Conservation (phyloP, 441 rosid genomes). For the Lepidium campestre region DNA sequence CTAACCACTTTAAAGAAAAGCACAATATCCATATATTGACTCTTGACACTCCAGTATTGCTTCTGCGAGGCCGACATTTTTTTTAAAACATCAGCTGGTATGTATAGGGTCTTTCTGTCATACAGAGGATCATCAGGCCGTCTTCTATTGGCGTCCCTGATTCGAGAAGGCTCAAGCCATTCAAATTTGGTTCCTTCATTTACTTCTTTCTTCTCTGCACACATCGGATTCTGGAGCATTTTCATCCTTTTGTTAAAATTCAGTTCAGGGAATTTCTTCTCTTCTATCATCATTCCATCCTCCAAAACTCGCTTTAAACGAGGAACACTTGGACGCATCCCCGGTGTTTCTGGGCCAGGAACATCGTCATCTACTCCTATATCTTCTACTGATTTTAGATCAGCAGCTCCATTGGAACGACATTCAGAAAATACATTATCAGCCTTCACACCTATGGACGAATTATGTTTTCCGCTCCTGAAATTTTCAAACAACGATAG, state of each 20-base stretch:
- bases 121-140: conserved; percentile 76
- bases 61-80: conserved; percentile 93
- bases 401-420: conserved; percentile 7
- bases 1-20: conserved; percentile 99
- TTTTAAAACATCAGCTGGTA: conserved; percentile 66
- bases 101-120: conserved; percentile 67
- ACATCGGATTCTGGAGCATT: conserved; percentile 38
- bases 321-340: conserved; percentile 46
- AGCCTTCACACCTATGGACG: background rate
- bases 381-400: conserved; percentile 14
- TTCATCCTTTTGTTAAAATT: conserved; percentile 55
- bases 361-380: conserved; percentile 35
- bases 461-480: conserved; percentile 6
- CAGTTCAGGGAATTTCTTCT: conserved; percentile 27
- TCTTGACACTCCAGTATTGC: conserved; percentile 86
- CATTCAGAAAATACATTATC: background rate
- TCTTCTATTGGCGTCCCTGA: conserved; percentile 77
- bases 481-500: background rate
- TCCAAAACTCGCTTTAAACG: conserved; percentile 68
- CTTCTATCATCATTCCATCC: conserved; percentile 32
- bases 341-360: conserved; percentile 78
- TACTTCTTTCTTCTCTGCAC: conserved; percentile 36
- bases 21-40: conserved; percentile 84
- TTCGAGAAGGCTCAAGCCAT: conserved; percentile 76
- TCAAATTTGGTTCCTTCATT: conserved; percentile 72